Evolutionary conservation across 2,329 filamentous ascomycete species (phyloP).

Genomic region (Colletotrichum tanaceti): DNA sequence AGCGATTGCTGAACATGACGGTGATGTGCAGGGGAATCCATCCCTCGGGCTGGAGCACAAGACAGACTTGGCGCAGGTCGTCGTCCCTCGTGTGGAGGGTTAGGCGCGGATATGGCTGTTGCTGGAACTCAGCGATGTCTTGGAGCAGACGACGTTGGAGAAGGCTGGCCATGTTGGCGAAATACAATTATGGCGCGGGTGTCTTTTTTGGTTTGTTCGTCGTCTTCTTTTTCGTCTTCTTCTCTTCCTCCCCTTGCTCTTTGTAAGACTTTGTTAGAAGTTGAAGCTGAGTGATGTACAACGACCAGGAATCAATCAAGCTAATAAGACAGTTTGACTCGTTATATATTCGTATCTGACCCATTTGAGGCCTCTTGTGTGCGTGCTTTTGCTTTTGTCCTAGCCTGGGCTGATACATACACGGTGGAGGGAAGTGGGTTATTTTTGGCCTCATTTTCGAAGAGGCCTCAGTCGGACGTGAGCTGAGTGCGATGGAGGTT

Average conservation of each 20-base stretch:
- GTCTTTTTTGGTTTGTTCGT: not conserved
- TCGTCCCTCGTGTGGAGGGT: slow-evolving; percentile 52
- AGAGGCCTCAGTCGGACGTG: slow-evolving; percentile 4
- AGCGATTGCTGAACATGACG: slow-evolving; percentile 50
- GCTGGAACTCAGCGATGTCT: slow-evolving; percentile 59
- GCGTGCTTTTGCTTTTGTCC: too few species aligned
- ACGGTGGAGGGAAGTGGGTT: not conserved
- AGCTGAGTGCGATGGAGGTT: slow-evolving; percentile 22
- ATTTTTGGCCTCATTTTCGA: slow-evolving; percentile 17
- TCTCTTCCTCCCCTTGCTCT: not conserved
- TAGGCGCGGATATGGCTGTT: slow-evolving; percentile 60
- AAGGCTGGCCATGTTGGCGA: slow-evolving; percentile 12
- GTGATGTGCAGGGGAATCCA: slow-evolving; percentile 57
- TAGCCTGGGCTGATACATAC: not conserved
- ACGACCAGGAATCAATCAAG: too few species aligned
- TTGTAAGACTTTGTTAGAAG: too few species aligned
- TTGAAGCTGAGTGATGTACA: too few species aligned
- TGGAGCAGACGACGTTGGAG: slow-evolving; percentile 49
- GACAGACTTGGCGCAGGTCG: slow-evolving; percentile 54
- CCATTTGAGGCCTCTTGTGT: not conserved
- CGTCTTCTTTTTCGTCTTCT: not conserved
- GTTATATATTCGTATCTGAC: not conserved
- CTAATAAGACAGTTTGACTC: not conserved
- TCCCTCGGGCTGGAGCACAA: slow-evolving; percentile 56
- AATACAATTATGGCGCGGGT: not conserved